phyloP scores from a whole-genome alignment of 768 basidiomycete genomes.

The Galerina marginata region DNA sequence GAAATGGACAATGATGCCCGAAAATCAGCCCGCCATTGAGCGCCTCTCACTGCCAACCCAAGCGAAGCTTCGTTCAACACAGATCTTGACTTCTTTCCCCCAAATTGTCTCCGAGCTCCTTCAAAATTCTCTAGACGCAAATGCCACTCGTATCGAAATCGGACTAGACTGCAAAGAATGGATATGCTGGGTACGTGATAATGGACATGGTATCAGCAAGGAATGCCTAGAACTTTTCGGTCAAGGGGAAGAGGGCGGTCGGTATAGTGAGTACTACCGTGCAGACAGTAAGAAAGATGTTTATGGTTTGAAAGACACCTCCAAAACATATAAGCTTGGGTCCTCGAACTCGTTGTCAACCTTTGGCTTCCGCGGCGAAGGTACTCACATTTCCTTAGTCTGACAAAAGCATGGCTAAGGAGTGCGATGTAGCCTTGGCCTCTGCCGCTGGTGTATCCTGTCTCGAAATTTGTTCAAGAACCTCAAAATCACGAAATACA shows the following conservation, averaged over 20 bases:
- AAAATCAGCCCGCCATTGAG: constrained; percentile 33
- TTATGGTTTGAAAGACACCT: constrained; percentile 56
- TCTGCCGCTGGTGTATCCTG: constrained; percentile 82
- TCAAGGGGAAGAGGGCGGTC: constrained; percentile 51
- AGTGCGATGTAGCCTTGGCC: constrained; percentile 64
- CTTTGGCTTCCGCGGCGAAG: constrained; percentile 96
- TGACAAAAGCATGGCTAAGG: not conserved
- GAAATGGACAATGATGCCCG: constrained; percentile 28
- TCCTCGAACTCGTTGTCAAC: constrained; percentile 60
- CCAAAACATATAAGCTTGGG: constrained; percentile 64
- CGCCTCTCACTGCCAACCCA: constrained; percentile 68
- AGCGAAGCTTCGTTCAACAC: constrained; percentile 77
- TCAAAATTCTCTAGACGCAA: constrained; percentile 90
- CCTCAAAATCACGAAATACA: constrained; percentile 60
- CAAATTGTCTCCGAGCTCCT: constrained; percentile 84
- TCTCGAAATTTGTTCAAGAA: constrained; percentile 85
- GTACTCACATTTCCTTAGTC: constrained; percentile 40
- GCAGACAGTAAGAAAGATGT: not conserved
- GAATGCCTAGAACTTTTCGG: constrained; percentile 62
- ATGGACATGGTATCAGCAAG: constrained; percentile 78
- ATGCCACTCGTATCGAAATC: constrained; percentile 69
- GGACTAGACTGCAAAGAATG: constrained; percentile 79
- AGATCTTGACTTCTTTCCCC: constrained; percentile 82
- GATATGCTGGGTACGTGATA: constrained; percentile 85
- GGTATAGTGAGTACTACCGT: constrained; percentile 68